Conservation (phyloP, 805 yeast species). For the Ogataea pignaliae region DNA sequence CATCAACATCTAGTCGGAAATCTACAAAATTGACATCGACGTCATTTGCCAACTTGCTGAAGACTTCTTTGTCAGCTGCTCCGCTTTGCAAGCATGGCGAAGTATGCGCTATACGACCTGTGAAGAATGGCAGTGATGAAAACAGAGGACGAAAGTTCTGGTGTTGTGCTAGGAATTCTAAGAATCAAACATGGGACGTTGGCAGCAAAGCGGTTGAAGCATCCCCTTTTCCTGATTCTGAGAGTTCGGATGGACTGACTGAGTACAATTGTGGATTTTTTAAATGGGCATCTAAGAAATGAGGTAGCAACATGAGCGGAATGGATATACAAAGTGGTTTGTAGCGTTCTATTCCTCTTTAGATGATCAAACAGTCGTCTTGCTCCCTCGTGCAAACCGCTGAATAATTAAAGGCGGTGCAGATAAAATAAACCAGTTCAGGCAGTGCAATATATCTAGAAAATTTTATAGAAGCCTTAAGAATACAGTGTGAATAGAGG, state of each 20-base stretch:
- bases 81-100: slow-evolving; percentile 48
- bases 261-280: slow-evolving; percentile 48
- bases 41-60: slow-evolving; percentile 20
- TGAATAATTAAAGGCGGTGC: too few relatives aligned
- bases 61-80: slow-evolving; percentile 7
- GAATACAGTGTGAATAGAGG: too few relatives aligned
- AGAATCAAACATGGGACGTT: slow-evolving; percentile 26
- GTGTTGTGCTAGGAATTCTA: slow-evolving; percentile 41
- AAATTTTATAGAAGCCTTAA: too few relatives aligned
- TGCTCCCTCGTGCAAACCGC: too few relatives aligned
- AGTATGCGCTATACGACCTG: slow-evolving; percentile 42
- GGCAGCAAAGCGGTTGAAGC: slow-evolving; percentile 5
- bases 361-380: too few relatives aligned
- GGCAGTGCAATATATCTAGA: background rate
- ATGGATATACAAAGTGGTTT: too few relatives aligned
- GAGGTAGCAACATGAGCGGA: too few relatives aligned
- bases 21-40: slow-evolving; percentile 7
- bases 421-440: too few relatives aligned
- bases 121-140: slow-evolving; percentile 32
- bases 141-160: slow-evolving; percentile 51
- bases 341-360: too few relatives aligned
- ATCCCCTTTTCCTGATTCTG: background rate
- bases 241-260: slow-evolving; percentile 7
- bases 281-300: slow-evolving; percentile 40
- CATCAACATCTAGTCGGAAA: background rate